Evolutionary conservation across 2,329 filamentous ascomycete species (phyloP).

Genomic region (Didymella lethalis): DNA sequence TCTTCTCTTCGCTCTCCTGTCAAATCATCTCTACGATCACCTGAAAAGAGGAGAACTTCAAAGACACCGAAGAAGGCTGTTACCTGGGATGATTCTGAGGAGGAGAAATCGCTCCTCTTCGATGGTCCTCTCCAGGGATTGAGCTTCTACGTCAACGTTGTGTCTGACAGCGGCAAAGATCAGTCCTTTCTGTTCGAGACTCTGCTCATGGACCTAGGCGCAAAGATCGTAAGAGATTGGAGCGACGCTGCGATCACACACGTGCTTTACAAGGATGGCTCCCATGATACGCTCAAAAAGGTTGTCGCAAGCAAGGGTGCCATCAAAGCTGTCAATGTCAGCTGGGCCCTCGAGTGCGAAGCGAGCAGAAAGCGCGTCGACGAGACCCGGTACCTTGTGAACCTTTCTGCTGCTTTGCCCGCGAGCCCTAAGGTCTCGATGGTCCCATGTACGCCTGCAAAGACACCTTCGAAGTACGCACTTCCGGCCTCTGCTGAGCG

Average conservation of each 20-base stretch:
- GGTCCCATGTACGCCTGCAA: slow-evolving; percentile 41
- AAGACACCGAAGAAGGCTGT: slow-evolving; percentile 51
- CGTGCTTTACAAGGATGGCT: slow-evolving; percentile 89
- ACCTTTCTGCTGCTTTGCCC: slow-evolving; percentile 35
- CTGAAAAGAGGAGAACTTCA: slow-evolving; percentile 37
- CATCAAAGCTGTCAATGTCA: slow-evolving; percentile 85
- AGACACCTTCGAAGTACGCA: slow-evolving; percentile 42
- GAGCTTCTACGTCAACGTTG: slow-evolving; percentile 83
- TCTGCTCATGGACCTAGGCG: slow-evolving; percentile 81
- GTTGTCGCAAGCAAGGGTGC: slow-evolving; percentile 74
- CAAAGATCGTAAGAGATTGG: slow-evolving; percentile 71
- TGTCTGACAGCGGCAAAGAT: slow-evolving; percentile 71
- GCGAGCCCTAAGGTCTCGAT: slow-evolving; percentile 30
- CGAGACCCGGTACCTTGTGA: slow-evolving; percentile 45
- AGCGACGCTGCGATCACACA: slow-evolving; percentile 84
- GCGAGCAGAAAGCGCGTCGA: slow-evolving; percentile 45
- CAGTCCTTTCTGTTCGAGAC: slow-evolving; percentile 73
- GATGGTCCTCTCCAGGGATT: slow-evolving; percentile 62
- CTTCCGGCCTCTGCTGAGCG: slow-evolving; percentile 34
- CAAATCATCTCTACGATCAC: slow-evolving; percentile 50
- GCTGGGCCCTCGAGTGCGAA: slow-evolving; percentile 78
- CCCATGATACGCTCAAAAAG: slow-evolving; percentile 80
- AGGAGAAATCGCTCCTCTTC: slow-evolving; percentile 33
- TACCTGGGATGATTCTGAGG: slow-evolving; percentile 40
- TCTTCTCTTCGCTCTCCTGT: slow-evolving; percentile 42